Evolutionary conservation across 306 rosid species (phyloP).

Genomic region (Ceratonia siliqua): DNA sequence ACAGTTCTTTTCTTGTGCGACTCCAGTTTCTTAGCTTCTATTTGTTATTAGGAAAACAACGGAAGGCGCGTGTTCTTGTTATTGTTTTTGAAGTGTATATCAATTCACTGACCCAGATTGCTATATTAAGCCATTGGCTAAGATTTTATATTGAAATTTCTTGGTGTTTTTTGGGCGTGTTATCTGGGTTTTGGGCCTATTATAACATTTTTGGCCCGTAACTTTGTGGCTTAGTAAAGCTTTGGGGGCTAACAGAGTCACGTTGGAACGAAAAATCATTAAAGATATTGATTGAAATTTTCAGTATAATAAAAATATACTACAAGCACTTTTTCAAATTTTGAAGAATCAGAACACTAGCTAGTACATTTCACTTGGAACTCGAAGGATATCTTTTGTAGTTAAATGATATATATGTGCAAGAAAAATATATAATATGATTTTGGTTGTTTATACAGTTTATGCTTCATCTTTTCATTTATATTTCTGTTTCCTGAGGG

Average conservation of each 20-base stretch:
- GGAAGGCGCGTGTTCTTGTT: background rate
- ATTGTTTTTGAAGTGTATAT: background rate
- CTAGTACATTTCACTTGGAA: too few species aligned
- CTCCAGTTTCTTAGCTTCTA: background rate
- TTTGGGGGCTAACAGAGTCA: background rate
- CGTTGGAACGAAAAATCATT: too few species aligned
- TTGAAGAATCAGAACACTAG: too few species aligned
- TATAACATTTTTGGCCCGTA: background rate
- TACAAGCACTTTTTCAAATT: too few species aligned
- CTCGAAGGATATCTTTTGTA: too few species aligned
- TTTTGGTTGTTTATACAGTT: too few species aligned
- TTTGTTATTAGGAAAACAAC: background rate
- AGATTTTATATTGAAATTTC: background rate
- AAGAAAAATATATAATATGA: too few species aligned
- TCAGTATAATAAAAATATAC: too few species aligned
- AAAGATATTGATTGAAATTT: too few species aligned
- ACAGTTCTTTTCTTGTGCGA: background rate
- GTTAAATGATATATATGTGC: too few species aligned
- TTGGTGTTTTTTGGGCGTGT: background rate
- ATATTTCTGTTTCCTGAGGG: too few species aligned
- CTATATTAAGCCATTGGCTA: background rate
- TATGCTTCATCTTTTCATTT: too few species aligned
- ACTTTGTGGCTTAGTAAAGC: conserved; percentile 5
- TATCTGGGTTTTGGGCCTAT: background rate
- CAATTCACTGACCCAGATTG: background rate